A percentile compares a stretch with the other conserved stretches of the same genome.
Conservation (phyloP, 148 eudicot species). For the Bassia scoparia region DNA sequence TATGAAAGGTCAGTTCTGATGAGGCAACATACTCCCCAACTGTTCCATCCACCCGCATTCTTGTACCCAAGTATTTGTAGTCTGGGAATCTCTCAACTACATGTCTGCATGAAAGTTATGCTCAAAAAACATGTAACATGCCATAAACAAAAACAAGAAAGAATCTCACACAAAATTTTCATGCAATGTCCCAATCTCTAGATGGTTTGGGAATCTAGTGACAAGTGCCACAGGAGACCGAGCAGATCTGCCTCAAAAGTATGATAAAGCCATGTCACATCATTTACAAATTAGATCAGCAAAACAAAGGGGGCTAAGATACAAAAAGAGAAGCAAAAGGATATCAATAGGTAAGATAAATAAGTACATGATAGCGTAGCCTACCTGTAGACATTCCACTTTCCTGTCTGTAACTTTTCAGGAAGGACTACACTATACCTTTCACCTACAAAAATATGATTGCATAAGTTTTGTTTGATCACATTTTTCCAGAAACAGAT, state of each 20-base stretch:
- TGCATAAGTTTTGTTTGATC: conserved; percentile 1
- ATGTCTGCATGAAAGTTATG: conserved; percentile 46
- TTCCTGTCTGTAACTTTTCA: conserved; percentile 84
- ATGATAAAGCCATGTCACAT: neutral
- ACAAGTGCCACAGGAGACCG: conserved; percentile 73
- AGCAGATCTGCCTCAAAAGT: conserved; percentile 57
- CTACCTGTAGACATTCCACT: conserved; percentile 96
- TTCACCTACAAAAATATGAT: conserved; percentile 48
- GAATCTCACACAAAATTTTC: conserved; percentile 84
- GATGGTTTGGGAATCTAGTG: conserved; percentile 64
- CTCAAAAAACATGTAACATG: conserved; percentile 1
- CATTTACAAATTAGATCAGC: neutral
- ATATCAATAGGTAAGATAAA: neutral
- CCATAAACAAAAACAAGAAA: conserved; percentile 19
- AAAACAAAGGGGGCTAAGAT: neutral
- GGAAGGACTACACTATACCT: conserved; percentile 84
- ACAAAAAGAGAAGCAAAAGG: neutral
- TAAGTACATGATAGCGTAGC: conserved; percentile 27
- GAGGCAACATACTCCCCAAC: conserved; percentile 84
- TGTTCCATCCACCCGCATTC: conserved; percentile 86
- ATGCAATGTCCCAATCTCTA: conserved; percentile 81
- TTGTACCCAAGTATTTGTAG: conserved; percentile 87
- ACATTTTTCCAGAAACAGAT: neutral
- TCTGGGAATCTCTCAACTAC: conserved; percentile 76
- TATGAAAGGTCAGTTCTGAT: conserved; percentile 1